Evolutionary conservation across 2,329 filamentous ascomycete genomes (phyloP).

Genomic region (Blumeriella jaapii): DNA sequence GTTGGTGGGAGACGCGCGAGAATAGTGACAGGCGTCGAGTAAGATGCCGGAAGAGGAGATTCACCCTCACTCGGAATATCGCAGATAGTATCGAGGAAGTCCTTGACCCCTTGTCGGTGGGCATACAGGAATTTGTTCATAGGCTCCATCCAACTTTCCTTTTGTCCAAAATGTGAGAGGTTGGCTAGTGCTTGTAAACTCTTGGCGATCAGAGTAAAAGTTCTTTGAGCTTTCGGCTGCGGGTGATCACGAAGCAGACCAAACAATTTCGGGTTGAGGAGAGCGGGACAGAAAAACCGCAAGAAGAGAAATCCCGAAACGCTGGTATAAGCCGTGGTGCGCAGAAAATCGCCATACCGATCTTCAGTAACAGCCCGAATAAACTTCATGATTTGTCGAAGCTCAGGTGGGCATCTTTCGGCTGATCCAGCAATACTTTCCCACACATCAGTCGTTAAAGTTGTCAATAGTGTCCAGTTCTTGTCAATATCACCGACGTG

Average conservation of each 20-base stretch:
- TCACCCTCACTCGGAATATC: slow-evolving; percentile 55
- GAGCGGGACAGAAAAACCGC: slow-evolving; percentile 92
- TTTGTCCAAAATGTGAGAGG: slow-evolving; percentile 81
- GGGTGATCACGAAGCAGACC: slow-evolving; percentile 76
- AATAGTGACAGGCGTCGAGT: slow-evolving; percentile 87
- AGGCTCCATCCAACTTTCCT: slow-evolving; percentile 97
- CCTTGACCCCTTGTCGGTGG: slow-evolving; percentile 70
- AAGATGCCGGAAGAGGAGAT: slow-evolving; percentile 63
- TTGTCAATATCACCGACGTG: slow-evolving; percentile 59
- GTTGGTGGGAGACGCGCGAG: slow-evolving; percentile 68
- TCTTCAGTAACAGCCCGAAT: slow-evolving; percentile 88
- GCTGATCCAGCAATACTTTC: slow-evolving; percentile 68
- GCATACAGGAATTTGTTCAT: slow-evolving; percentile 82
- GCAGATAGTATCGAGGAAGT: slow-evolving; percentile 79
- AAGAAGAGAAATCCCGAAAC: slow-evolving; percentile 92
- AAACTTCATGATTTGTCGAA: slow-evolving; percentile 80
- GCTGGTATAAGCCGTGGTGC: slow-evolving; percentile 83
- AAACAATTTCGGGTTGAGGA: slow-evolving; percentile 89
- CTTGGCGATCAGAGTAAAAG: slow-evolving; percentile 85
- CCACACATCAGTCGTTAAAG: slow-evolving; percentile 76
- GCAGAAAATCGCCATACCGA: slow-evolving; percentile 83
- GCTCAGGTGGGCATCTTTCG: slow-evolving; percentile 63
- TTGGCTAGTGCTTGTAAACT: slow-evolving; percentile 85
- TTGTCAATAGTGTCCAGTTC: slow-evolving; percentile 71
- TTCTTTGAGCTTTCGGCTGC: slow-evolving; percentile 69